phyloP scores from a whole-genome alignment of 257 asterid genomes.

The Avicennia marina region DNA sequence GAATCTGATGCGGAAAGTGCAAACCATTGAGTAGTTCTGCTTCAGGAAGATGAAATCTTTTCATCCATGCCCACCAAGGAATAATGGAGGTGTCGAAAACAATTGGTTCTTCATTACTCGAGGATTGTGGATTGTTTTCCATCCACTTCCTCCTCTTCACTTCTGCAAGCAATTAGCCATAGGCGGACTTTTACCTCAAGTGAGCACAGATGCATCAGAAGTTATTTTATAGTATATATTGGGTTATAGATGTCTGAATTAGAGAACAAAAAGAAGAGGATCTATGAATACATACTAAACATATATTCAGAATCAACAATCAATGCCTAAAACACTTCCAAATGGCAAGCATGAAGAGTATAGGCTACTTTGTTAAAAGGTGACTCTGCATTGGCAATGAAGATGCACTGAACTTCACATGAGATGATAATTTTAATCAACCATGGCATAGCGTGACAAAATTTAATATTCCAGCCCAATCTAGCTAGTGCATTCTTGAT shows the following conservation, averaged over 20 bases:
- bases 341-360: background rate
- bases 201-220: background rate
- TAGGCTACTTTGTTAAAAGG: background rate
- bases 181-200: constrained; percentile 1
- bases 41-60: constrained; percentile 96
- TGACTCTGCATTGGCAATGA: background rate
- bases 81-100: constrained; percentile 75
- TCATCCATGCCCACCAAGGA: constrained; percentile 99
- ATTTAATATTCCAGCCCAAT: background rate
- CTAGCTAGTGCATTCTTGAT: background rate
- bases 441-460: too few species aligned
- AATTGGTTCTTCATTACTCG: constrained; percentile 72
- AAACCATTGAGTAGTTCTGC: constrained; percentile 92
- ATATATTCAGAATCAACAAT: background rate
- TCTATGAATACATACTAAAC: background rate
- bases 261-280: background rate
- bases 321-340: background rate
- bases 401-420: background rate
- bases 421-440: too few species aligned
- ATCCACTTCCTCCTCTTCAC: constrained; percentile 95
- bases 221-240: background rate
- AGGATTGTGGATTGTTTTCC: constrained; percentile 72
- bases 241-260: background rate
- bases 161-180: constrained; percentile 42
- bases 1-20: background rate